phyloP scores from a whole-genome alignment of 73 alveolate species.

The Tetrahymena thermophila region DNA sequence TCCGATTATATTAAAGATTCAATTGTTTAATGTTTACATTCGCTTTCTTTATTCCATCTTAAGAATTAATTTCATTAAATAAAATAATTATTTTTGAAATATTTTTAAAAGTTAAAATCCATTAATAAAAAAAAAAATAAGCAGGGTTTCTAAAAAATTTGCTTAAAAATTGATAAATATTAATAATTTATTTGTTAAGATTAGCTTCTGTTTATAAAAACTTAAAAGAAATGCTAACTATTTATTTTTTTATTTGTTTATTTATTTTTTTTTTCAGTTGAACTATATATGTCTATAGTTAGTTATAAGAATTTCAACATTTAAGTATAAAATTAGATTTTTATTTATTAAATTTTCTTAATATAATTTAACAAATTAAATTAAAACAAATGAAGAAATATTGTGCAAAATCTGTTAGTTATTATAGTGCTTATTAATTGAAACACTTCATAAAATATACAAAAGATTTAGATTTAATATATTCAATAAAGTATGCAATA shows the following conservation, averaged over 20 bases:
- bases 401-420: background rate
- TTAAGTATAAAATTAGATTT: background rate
- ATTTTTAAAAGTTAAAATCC: too few relatives aligned
- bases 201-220: background rate
- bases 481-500: background rate
- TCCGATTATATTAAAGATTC: too few relatives aligned
- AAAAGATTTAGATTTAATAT: background rate
- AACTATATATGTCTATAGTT: background rate
- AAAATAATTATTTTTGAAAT: too few relatives aligned
- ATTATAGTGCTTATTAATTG: background rate
- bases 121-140: too few relatives aligned
- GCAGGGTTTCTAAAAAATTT: too few relatives aligned
- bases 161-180: too few relatives aligned
- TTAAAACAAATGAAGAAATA: background rate
- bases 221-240: background rate
- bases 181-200: too few relatives aligned
- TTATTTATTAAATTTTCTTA: background rate
- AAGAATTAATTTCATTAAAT: too few relatives aligned
- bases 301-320: background rate
- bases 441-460: background rate
- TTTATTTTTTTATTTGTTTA: too few relatives aligned
- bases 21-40: too few relatives aligned
- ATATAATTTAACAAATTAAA: background rate
- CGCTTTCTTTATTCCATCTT: too few relatives aligned
- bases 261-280: background rate